Percentiles rank a stretch among this genome's conserved stretches.
Conservation (phyloP, 192 early-diverging fungal species). For the Glomus cerebriforme region DNA sequence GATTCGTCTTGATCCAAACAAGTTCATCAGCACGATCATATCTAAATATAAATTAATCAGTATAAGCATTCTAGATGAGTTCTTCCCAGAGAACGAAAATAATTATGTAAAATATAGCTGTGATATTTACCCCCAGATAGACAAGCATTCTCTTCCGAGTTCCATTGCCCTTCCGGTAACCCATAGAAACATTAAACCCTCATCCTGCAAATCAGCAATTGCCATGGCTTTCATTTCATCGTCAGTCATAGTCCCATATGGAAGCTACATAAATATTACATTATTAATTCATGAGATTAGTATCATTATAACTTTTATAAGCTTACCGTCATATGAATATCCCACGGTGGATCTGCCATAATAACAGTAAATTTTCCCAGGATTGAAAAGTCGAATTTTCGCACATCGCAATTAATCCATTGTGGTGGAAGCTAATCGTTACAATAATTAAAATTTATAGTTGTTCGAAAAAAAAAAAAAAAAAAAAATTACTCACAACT, state of each 20-base stretch:
- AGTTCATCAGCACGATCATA: slow-evolving; percentile 64
- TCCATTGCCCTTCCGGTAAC: slow-evolving; percentile 70
- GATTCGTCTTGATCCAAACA: slow-evolving; percentile 69
- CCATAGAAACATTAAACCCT: slow-evolving; percentile 64
- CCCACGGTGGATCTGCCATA: slow-evolving; percentile 70
- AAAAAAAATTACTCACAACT: slow-evolving; percentile 16
- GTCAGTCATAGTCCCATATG: slow-evolving; percentile 69
- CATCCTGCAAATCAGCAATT: slow-evolving; percentile 51
- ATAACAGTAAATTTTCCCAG: slow-evolving; percentile 64
- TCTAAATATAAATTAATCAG: slow-evolving; percentile 8
- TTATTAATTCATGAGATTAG: not conserved
- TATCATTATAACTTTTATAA: not conserved
- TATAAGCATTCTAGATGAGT: not conserved
- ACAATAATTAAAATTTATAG: not conserved
- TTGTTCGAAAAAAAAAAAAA: not conserved
- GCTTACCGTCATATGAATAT: slow-evolving; percentile 61
- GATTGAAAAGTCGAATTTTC: slow-evolving; percentile 53
- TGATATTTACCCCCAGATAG: slow-evolving; percentile 46
- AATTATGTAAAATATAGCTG: not conserved
- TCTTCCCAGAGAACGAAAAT: not conserved
- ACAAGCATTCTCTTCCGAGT: slow-evolving; percentile 55
- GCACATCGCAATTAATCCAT: slow-evolving; percentile 66
- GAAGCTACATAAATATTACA: slow-evolving; percentile 41
- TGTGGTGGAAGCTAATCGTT: slow-evolving; percentile 52
- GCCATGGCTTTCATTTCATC: slow-evolving; percentile 63